A percentile compares a stretch with the other conserved stretches of the same genome.
Evolutionary conservation across 176 grass and related monocot genomes (phyloP).

Genomic region (Luzula sylvatica): DNA sequence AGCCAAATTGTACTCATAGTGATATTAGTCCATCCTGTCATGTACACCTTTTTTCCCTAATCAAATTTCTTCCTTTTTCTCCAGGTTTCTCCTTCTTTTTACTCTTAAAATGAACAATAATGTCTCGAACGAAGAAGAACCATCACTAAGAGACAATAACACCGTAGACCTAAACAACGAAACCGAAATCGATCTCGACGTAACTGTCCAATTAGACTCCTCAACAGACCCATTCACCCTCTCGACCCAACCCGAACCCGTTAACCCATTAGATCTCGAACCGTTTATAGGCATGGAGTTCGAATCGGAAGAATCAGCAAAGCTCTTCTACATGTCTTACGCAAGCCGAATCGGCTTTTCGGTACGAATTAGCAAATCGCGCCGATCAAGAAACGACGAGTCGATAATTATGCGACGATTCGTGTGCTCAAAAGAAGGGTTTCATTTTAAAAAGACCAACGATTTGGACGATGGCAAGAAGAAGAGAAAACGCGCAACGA

Average conservation of each 20-base stretch:
- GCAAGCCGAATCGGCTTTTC: slow-evolving; percentile 51
- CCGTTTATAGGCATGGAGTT: slow-evolving; percentile 68
- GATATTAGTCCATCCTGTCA: too few species aligned
- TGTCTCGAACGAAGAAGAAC: slow-evolving; percentile 36
- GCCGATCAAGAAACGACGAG: slow-evolving; percentile 56
- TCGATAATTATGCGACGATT: slow-evolving; percentile 62
- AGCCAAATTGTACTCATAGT: too few species aligned
- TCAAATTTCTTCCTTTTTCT: too few species aligned
- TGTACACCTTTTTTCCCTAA: too few species aligned
- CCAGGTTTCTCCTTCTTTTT: too few species aligned
- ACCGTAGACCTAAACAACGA: slow-evolving; percentile 47
- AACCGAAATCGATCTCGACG: slow-evolving; percentile 30
- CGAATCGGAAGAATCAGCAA: slow-evolving; percentile 56
- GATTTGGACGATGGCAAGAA: slow-evolving; percentile 50
- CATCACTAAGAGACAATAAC: slow-evolving; percentile 37
- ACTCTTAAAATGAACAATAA: not conserved
- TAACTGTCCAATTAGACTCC: slow-evolving; percentile 22
- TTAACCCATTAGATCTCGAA: slow-evolving; percentile 30
- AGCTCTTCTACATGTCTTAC: slow-evolving; percentile 60
- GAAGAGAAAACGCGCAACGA: slow-evolving; percentile 49
- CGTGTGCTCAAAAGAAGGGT: slow-evolving; percentile 62
- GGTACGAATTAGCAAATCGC: slow-evolving; percentile 60
- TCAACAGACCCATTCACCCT: slow-evolving; percentile 10
- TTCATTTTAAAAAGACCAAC: slow-evolving; percentile 36
- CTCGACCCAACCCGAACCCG: slow-evolving; percentile 12